A percentile compares a stretch with the other conserved stretches of the same genome.
Evolutionary conservation across 73 alveolate genomes (phyloP).

Genomic region (Tetrahymena thermophila): DNA sequence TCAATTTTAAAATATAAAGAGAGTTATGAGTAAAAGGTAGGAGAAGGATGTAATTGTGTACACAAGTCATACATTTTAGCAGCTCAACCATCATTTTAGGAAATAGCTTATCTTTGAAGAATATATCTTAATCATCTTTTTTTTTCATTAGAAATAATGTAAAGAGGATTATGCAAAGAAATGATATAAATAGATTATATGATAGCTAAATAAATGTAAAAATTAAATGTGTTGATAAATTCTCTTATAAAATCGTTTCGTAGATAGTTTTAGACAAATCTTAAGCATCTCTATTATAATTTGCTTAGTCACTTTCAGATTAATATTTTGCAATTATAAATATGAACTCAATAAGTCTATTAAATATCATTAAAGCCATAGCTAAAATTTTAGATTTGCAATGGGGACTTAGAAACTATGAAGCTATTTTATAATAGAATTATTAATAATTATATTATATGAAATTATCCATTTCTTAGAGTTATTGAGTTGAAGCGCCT

Average conservation of each 20-base stretch:
- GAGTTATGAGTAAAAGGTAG: neutral
- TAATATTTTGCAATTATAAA: neutral
- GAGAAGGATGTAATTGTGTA: neutral
- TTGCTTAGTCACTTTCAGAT: neutral
- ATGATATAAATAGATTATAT: neutral
- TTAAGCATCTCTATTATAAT: neutral
- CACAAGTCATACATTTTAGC: neutral
- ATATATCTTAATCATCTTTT: neutral
- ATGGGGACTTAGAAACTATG: neutral
- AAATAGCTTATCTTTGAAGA: neutral
- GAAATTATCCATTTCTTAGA: neutral
- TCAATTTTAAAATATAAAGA: no score
- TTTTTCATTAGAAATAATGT: neutral
- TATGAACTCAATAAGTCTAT: neutral
- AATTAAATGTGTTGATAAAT: neutral
- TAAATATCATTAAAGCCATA: neutral
- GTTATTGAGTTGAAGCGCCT: neutral
- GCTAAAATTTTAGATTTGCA: neutral
- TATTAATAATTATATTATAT: neutral
- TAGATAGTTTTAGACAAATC: neutral
- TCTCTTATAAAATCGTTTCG: neutral
- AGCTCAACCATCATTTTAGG: neutral
- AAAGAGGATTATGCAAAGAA: neutral
- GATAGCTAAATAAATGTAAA: neutral
- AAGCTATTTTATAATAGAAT: neutral